Evolutionary conservation across 805 yeast genomes (phyloP).

Genomic region (Sugiyamaella floridensis): DNA sequence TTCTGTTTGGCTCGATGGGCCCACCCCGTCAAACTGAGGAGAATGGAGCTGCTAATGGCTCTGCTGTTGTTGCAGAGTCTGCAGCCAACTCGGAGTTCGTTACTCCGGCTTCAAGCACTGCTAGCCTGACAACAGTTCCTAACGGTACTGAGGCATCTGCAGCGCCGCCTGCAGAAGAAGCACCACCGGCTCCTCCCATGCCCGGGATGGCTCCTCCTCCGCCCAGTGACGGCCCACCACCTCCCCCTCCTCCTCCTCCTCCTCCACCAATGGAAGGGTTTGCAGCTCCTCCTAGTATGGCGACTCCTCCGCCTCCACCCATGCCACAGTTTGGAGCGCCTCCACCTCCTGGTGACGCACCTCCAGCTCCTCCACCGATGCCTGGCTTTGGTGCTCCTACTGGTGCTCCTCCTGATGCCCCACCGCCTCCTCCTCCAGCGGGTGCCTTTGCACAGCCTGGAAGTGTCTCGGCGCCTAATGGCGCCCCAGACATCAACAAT

Average conservation of each 20-base stretch:
- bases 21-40: slow-evolving; percentile 13
- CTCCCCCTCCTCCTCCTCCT: slow-evolving; percentile 32
- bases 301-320: slow-evolving; percentile 24
- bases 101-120: slow-evolving; percentile 16
- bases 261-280: slow-evolving; percentile 33
- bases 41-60: background rate
- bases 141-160: slow-evolving; percentile 18
- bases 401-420: slow-evolving; percentile 31
- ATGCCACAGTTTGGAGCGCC: slow-evolving; percentile 10
- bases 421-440: slow-evolving; percentile 33
- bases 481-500: slow-evolving; percentile 27
- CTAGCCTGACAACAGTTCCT: slow-evolving; percentile 18
- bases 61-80: background rate
- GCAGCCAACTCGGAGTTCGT: slow-evolving; percentile 4
- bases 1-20: slow-evolving; percentile 38
- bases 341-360: slow-evolving; percentile 29
- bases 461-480: slow-evolving; percentile 27
- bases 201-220: slow-evolving; percentile 25
- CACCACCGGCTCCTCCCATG: slow-evolving; percentile 9
- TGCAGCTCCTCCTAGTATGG: slow-evolving; percentile 20
- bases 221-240: slow-evolving; percentile 23
- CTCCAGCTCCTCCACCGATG: slow-evolving; percentile 33
- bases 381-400: slow-evolving; percentile 28
- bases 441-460: slow-evolving; percentile 29
- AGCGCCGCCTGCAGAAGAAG: slow-evolving; percentile 26